phyloP scores from a whole-genome alignment of 768 basidiomycete genomes.

The Lactarius deliciosus region DNA sequence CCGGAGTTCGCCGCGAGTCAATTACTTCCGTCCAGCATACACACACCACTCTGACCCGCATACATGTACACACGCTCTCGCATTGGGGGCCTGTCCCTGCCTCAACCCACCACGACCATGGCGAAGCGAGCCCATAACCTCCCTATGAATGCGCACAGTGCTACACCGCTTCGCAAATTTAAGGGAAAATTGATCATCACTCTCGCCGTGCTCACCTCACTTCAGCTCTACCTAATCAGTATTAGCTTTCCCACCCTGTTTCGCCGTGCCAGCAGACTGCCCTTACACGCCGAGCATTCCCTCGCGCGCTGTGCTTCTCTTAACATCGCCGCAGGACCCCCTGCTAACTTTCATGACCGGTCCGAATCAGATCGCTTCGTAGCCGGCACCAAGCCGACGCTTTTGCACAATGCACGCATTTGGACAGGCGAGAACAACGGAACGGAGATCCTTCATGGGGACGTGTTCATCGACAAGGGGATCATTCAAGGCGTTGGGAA shows the following conservation, averaged over 20 bases:
- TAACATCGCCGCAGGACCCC: conserved; percentile 43
- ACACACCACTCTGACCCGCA: neutral
- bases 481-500: conserved; percentile 59
- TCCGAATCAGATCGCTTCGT: conserved; percentile 64
- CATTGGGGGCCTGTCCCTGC: neutral
- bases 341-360: conserved; percentile 48
- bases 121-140: conserved; percentile 13
- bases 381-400: conserved; percentile 57
- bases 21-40: neutral
- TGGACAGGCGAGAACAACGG: conserved; percentile 81
- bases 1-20: neutral
- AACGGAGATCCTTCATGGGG: conserved; percentile 59
- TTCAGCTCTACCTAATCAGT: conserved; percentile 22
- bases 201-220: conserved; percentile 4
- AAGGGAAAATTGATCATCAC: conserved; percentile 9
- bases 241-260: conserved; percentile 6
- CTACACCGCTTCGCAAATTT: conserved; percentile 12
- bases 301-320: conserved; percentile 43
- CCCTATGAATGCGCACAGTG: neutral
- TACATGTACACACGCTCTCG: neutral
- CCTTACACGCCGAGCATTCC: conserved; percentile 18
- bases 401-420: conserved; percentile 74
- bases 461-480: conserved; percentile 69
- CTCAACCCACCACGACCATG: conserved; percentile 12
- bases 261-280: conserved; percentile 9